phyloP scores from a whole-genome alignment of 495 filamentous ascomycete genomes.

The Cetradonia linearis region DNA sequence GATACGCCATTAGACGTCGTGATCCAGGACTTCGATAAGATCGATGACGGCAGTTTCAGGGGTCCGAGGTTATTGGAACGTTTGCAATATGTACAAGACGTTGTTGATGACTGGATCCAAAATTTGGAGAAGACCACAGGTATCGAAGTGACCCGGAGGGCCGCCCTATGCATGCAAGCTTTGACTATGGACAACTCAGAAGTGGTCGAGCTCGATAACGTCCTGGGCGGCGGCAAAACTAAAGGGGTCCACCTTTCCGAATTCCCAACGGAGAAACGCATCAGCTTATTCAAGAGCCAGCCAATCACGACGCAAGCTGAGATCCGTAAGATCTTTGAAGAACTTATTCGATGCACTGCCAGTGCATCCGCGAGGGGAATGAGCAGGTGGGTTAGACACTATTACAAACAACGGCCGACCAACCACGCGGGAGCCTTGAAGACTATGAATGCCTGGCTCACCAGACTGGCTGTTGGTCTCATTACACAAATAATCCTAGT shows the following conservation, averaged over 20 bases:
- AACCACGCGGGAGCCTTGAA: background rate
- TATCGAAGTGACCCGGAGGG: background rate
- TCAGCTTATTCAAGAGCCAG: background rate
- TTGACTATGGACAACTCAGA: background rate
- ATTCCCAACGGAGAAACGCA: background rate
- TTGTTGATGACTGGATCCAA: background rate
- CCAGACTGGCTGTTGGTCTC: background rate
- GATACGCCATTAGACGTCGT: background rate
- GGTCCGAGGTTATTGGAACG: background rate
- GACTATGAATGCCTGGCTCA: background rate
- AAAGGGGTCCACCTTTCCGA: background rate
- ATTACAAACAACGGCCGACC: background rate
- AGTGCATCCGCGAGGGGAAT: background rate
- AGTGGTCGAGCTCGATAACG: background rate
- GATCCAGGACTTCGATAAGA: background rate
- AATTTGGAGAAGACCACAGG: background rate
- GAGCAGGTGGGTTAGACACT: background rate
- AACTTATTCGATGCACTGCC: background rate
- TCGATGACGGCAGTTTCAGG: background rate
- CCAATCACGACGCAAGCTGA: background rate
- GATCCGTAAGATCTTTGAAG: background rate
- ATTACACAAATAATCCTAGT: background rate
- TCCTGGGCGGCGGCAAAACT: background rate
- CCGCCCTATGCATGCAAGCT: background rate
- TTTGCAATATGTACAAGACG: background rate